A percentile compares a stretch with the other conserved stretches of the same genome.
Conservation (phyloP, 495 filamentous ascomycete species). For the Aspergillus campestris region DNA sequence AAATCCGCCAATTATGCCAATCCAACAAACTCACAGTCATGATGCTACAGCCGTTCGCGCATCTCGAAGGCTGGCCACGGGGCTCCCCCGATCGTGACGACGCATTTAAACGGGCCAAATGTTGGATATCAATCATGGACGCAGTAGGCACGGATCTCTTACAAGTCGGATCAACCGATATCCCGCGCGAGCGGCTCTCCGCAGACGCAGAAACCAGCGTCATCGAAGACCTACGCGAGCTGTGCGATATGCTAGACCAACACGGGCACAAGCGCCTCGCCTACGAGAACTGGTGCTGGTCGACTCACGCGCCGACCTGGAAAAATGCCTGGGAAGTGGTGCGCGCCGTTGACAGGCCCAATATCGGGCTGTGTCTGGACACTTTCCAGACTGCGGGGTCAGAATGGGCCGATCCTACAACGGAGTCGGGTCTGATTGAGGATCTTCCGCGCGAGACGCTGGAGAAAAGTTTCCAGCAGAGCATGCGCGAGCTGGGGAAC, state of each 20-base stretch:
- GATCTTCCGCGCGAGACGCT: slow-evolving; percentile 30
- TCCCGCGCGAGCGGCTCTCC: slow-evolving; percentile 41
- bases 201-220: slow-evolving; percentile 42
- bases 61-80: slow-evolving; percentile 70
- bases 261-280: slow-evolving; percentile 49
- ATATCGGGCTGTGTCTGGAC: slow-evolving; percentile 72
- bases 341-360: slow-evolving; percentile 47
- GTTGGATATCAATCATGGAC: slow-evolving; percentile 70
- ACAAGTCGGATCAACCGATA: slow-evolving; percentile 70
- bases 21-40: slow-evolving; percentile 50
- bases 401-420: slow-evolving; percentile 72
- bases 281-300: slow-evolving; percentile 87
- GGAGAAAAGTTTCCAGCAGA: slow-evolving; percentile 39
- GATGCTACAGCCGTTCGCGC: slow-evolving; percentile 71
- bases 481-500: slow-evolving; percentile 43
- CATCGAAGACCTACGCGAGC: slow-evolving; percentile 46
- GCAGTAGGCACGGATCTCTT: slow-evolving; percentile 62
- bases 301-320: slow-evolving; percentile 62
- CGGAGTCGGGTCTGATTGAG: slow-evolving; percentile 50
- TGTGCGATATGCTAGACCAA: slow-evolving; percentile 54
- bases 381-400: slow-evolving; percentile 72
- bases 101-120: slow-evolving; percentile 55
- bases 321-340: slow-evolving; percentile 60
- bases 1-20: slow-evolving; percentile 46
- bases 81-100: slow-evolving; percentile 50